Conservation (phyloP, 331 rosid species). For the Pyrus hybrid region DNA sequence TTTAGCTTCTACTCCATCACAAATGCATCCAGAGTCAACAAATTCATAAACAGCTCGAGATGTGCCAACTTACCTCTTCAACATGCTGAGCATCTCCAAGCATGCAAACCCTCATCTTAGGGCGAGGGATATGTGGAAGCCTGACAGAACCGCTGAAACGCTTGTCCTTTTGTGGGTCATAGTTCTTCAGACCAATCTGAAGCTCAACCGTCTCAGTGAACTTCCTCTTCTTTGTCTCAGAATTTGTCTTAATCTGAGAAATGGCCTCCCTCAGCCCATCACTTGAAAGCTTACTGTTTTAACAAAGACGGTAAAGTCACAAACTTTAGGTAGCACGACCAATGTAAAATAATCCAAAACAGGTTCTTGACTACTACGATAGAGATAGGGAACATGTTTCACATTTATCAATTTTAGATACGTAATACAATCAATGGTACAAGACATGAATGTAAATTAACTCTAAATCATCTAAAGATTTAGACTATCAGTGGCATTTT, state of each 20-base stretch:
- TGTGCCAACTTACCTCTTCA: conserved; percentile 26
- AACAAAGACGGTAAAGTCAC: not conserved
- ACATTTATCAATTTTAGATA: too few relatives aligned
- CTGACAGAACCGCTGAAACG: conserved; percentile 36
- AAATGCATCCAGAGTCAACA: not conserved
- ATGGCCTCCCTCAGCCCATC: conserved; percentile 66
- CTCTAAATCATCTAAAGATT: too few relatives aligned
- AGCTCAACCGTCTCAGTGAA: conserved; percentile 40
- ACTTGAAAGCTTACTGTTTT: conserved; percentile 62
- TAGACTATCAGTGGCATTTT: too few relatives aligned
- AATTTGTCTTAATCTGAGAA: conserved; percentile 30
- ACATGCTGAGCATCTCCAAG: conserved; percentile 45
- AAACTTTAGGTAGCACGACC: not conserved
- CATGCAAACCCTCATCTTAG: conserved; percentile 46
- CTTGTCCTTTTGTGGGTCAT: conserved; percentile 47
- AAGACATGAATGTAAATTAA: too few relatives aligned
- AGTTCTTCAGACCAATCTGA: conserved; percentile 39
- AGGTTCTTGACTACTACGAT: too few relatives aligned
- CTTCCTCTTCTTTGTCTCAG: conserved; percentile 54
- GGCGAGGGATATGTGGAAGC: conserved; percentile 44
- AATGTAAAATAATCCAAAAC: not conserved
- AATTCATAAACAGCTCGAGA: not conserved
- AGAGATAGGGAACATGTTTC: too few relatives aligned
- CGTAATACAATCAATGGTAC: too few relatives aligned
- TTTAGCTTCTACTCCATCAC: not conserved